Conservation (phyloP, 345 rosid genomes). For the Microthlaspi erraticum region DNA sequence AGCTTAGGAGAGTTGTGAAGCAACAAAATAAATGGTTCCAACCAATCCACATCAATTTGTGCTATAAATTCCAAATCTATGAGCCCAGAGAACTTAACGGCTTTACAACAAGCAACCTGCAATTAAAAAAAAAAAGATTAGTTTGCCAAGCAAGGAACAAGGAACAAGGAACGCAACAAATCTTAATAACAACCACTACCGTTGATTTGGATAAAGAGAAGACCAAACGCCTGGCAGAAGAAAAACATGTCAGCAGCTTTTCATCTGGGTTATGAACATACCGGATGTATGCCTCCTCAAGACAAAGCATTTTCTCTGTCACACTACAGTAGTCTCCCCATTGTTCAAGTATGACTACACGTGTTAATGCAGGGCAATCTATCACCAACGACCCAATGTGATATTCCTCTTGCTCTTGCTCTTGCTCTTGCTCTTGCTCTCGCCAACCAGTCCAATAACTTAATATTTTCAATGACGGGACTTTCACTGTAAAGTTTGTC, state of each 20-base stretch:
- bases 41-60: not conserved
- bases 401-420: not conserved
- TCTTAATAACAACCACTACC: no score
- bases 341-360: not conserved
- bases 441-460: not conserved
- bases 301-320: not conserved
- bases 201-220: not conserved
- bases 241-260: not conserved
- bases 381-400: not conserved
- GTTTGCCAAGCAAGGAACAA: not conserved
- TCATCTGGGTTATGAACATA: not conserved
- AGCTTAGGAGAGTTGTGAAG: not conserved
- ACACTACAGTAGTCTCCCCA: not conserved
- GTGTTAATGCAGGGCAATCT: not conserved
- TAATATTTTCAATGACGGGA: not conserved
- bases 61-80: not conserved
- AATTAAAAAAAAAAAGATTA: not conserved
- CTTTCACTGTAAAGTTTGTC: not conserved
- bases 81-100: not conserved
- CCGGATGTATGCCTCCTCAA: not conserved
- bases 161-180: no score
- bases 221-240: not conserved
- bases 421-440: not conserved
- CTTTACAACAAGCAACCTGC: not conserved
- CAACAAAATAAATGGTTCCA: not conserved